Conservation (phyloP, 805 yeast genomes). For the Wickerhamomyces silvicola region DNA sequence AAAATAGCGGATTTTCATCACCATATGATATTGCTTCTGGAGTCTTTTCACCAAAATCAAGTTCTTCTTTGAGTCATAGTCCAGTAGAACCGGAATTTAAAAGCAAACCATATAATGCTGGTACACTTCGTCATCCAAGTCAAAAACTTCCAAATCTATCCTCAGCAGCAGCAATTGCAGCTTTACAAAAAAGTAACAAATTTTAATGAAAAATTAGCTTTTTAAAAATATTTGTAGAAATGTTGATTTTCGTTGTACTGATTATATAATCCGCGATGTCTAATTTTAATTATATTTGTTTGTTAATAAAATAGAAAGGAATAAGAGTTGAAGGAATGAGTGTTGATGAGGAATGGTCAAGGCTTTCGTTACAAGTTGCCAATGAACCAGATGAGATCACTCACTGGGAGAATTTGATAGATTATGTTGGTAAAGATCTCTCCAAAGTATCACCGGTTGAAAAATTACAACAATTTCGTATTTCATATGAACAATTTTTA, state of each 20-base stretch:
- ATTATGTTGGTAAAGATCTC: conserved; percentile 28
- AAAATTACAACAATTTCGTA: conserved; percentile 29
- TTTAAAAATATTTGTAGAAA: no score
- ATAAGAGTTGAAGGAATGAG: no score
- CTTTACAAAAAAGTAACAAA: no score
- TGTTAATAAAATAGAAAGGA: no score
- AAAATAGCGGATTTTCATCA: conserved; percentile 49
- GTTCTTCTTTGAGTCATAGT: conserved; percentile 10
- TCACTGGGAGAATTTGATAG: conserved; percentile 33
- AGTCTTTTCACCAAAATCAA: conserved; percentile 42
- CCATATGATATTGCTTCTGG: conserved; percentile 67
- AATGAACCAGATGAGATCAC: conserved; percentile 28
- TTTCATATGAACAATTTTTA: conserved; percentile 37
- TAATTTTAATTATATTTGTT: no score
- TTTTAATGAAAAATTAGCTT: no score
- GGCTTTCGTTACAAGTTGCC: conserved; percentile 4
- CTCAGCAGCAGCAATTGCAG: conserved; percentile 15
- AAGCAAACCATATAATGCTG: conserved; percentile 17
- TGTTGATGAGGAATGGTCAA: conserved; percentile 7
- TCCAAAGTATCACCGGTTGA: conserved; percentile 28
- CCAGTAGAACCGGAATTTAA: conserved; percentile 18
- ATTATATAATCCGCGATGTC: no score
- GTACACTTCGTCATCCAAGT: conserved; percentile 17
- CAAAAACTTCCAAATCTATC: conserved; percentile 9
- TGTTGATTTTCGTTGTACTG: no score